Evolutionary conservation across 164 flowering plant species (phyloP), one percentile per base, ranked within the genome.

Genomic region (Stephania cephalantha): DNA sequence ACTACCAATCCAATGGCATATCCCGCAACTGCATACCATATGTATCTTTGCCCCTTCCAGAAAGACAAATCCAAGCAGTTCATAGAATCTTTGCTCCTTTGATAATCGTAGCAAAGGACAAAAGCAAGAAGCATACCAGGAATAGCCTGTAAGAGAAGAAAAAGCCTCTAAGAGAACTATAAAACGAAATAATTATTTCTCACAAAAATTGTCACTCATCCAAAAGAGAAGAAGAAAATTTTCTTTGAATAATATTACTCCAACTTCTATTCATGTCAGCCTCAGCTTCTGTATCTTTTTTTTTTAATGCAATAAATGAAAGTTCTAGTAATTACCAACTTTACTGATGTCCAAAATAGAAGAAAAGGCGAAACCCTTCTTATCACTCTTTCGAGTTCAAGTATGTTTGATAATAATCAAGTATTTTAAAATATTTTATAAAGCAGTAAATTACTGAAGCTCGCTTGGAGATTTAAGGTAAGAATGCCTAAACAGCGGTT

Each of bases 91-190:
- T 87, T 83, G 76, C 81, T 83, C 75, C 88, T 89, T 73, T 86
- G 90, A 78, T 92, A 81, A 83, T 95, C 99, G 84, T 91, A 92
- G 78, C 88, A 90, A 75, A 95, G 94, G 50, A 95, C 97, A 76
- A 93, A 79, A 12, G 97, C 97, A 77, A 95, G 74, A 83, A 95
- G 97, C 99, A 95, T 93, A 25, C 93, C 88, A 74, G 99, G 99
- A 77, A 95, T 92, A 69, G 99, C 98, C 99, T 95, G 87, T 80
- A 86, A 86, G 67, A 71, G 45, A 75, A 81, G 75, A 48, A 81
- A 30, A 31, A 35, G 20, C 35, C 11, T 4, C 2, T 35, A 4
- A 63, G 30, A 46, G 8, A 61, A 18, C 66, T 61, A 18, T 17
- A 61, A 61, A 18, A 7, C n/a, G n/a, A 18, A 20, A n/a, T 18